Percentiles rank a stretch among this genome's conserved stretches.
Evolutionary conservation across 2,329 filamentous ascomycete species (phyloP).

Genomic region (Colletotrichum camelliae): DNA sequence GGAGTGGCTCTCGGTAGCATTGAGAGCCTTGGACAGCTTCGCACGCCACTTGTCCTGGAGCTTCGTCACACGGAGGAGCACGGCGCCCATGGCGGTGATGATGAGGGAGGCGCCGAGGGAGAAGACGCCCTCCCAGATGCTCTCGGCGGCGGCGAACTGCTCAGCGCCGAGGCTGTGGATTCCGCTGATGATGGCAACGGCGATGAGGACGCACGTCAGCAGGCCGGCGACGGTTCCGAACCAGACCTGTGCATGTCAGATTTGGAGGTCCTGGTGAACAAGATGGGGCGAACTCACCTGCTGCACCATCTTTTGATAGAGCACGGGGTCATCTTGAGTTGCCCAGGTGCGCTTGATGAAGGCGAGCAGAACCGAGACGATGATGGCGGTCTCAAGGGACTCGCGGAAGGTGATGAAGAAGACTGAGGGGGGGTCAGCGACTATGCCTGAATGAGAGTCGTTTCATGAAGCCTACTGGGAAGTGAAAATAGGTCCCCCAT

Average conservation of each 20-base stretch:
- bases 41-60: slow-evolving; percentile 70
- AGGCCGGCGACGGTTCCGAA: slow-evolving; percentile 40
- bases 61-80: slow-evolving; percentile 69
- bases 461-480: slow-evolving; percentile 1
- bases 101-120: slow-evolving; percentile 64
- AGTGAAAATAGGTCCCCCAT: slow-evolving; percentile 25
- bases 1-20: background rate
- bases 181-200: slow-evolving; percentile 23
- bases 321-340: slow-evolving; percentile 52
- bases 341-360: slow-evolving; percentile 70
- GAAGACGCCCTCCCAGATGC: slow-evolving; percentile 71
- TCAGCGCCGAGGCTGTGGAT: slow-evolving; percentile 62
- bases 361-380: slow-evolving; percentile 69
- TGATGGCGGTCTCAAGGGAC: slow-evolving; percentile 68
- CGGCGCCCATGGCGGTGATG: slow-evolving; percentile 69
- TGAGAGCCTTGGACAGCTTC: slow-evolving; percentile 65
- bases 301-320: slow-evolving; percentile 60
- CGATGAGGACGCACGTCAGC: slow-evolving; percentile 22
- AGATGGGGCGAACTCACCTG: slow-evolving; percentile 42
- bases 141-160: slow-evolving; percentile 62
- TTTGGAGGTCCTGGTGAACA: background rate
- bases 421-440: slow-evolving; percentile 37
- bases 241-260: slow-evolving; percentile 56
- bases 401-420: slow-evolving; percentile 77
- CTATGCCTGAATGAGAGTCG: too few species aligned